Percentiles rank a stretch among this genome's conserved stretches.
phyloP scores from a whole-genome alignment of 75 land plant genomes.

The Pseudotsuga menziesii region DNA sequence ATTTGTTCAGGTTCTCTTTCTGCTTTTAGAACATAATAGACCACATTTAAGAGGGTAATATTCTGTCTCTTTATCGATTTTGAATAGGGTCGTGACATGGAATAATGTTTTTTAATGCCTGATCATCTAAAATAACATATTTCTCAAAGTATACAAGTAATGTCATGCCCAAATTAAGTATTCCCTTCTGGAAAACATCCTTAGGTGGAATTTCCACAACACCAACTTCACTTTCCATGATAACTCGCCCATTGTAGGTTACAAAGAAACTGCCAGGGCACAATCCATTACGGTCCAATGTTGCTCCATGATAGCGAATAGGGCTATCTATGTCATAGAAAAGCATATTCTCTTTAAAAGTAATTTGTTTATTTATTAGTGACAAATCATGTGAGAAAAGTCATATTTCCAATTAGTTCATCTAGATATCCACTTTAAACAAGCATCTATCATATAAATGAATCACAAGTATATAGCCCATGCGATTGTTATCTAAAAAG shows the following conservation, averaged over 20 bases:
- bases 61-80: conserved; percentile 91
- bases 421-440: not conserved
- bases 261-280: conserved; percentile 92
- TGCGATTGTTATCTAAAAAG: not conserved
- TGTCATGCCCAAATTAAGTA: conserved; percentile 99
- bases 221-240: conserved; percentile 99
- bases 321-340: not conserved
- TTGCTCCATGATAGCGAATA: conserved; percentile 86
- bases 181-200: conserved; percentile 82
- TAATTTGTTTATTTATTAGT: too few species aligned
- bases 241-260: conserved; percentile 89
- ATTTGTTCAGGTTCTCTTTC: conserved; percentile 54
- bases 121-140: conserved; percentile 91
- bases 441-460: not conserved
- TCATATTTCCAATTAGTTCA: too few species aligned
- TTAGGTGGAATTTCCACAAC: too few species aligned
- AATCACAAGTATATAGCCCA: not conserved
- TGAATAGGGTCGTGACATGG: conserved; percentile 69
- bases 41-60: conserved; percentile 65
- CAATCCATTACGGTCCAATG: conserved; percentile 92
- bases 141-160: conserved; percentile 94
- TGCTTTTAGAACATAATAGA: conserved; percentile 59
- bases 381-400: not conserved
- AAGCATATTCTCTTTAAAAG: too few species aligned
- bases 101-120: conserved; percentile 79